Evolutionary conservation across 345 rosid genomes (phyloP).

Genomic region (Brassica juncea): DNA sequence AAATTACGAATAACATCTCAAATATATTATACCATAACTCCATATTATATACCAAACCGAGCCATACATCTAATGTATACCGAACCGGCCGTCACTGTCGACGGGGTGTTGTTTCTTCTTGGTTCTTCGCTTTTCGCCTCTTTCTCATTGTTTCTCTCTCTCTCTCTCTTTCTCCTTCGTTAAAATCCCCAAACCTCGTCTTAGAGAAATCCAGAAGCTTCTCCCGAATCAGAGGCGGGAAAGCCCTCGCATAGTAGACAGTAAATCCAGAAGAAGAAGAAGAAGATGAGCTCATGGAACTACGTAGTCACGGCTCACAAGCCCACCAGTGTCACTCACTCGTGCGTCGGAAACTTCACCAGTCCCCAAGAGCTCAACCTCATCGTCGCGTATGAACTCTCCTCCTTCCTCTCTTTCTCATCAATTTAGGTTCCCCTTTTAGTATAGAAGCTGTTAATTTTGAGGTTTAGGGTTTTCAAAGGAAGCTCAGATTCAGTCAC

Average conservation of each 20-base stretch:
- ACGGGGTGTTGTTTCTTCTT: neutral
- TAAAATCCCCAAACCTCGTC: neutral
- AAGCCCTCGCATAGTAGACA: neutral
- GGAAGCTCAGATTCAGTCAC: neutral
- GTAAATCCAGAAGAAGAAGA: neutral
- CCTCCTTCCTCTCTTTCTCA: neutral
- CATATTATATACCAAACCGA: neutral
- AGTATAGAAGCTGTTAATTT: constrained; percentile 5
- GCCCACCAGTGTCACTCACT: constrained; percentile 51
- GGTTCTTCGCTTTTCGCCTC: neutral
- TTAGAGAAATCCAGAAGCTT: constrained; percentile 10
- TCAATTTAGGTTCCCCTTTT: neutral
- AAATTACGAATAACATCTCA: no score
- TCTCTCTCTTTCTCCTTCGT: neutral
- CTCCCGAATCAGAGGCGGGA: constrained; percentile 19
- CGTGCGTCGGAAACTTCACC: constrained; percentile 99
- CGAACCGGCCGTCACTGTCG: neutral
- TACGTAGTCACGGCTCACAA: neutral
- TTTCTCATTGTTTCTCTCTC: neutral
- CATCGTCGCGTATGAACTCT: constrained; percentile 67
- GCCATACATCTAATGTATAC: neutral
- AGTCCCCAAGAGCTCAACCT: constrained; percentile 92
- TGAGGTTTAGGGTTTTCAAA: constrained; percentile 33
- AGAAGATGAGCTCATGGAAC: constrained; percentile 2
- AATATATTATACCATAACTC: neutral